These are phyloP conservation scores for Pterocarpus macrocarpus DNA, from an alignment of 306 rosid genomes.

Conservation along the genomic window DNA sequence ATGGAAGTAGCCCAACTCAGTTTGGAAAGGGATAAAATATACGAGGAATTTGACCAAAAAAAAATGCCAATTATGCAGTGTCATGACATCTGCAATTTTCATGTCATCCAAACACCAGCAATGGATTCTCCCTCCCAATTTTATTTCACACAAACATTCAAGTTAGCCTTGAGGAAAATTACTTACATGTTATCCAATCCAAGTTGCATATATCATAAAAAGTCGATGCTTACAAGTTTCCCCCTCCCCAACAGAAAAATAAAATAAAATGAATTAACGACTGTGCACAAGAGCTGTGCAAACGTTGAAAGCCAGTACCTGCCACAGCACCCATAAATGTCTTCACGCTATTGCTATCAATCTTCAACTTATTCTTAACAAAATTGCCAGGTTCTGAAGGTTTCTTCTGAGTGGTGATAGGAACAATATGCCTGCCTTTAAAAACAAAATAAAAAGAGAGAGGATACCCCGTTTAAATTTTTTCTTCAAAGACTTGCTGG, in stretches of 20 bases:
- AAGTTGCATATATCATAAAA: constrained; percentile 23
- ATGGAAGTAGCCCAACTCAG: constrained; percentile 4
- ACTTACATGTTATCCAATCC: constrained; percentile 1
- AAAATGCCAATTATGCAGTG: constrained; percentile 22
- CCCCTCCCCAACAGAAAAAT: not conserved
- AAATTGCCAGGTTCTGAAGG: constrained; percentile 45
- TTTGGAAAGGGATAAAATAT: not conserved
- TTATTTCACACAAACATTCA: constrained; percentile 8
- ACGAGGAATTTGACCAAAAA: not conserved
- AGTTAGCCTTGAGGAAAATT: constrained; percentile 11
- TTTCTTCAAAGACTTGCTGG: constrained; percentile 23
- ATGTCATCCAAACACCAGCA: constrained; percentile 26
- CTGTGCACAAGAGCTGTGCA: not conserved
- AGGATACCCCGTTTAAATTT: not conserved
- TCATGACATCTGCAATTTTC: not conserved
- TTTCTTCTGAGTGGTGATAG: constrained; percentile 36
- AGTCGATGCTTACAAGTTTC: not conserved
- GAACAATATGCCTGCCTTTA: constrained; percentile 45
- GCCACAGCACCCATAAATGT: constrained; percentile 62
- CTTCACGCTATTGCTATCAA: constrained; percentile 43
- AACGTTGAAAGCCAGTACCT: constrained; percentile 55
- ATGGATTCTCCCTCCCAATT: constrained; percentile 17
- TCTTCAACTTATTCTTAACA: constrained; percentile 47
- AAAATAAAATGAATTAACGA: constrained; percentile 5
- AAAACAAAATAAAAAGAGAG: not conserved